Conservation (phyloP, 2,329 filamentous ascomycete genomes). For the Arthrobotrys iridis region DNA sequence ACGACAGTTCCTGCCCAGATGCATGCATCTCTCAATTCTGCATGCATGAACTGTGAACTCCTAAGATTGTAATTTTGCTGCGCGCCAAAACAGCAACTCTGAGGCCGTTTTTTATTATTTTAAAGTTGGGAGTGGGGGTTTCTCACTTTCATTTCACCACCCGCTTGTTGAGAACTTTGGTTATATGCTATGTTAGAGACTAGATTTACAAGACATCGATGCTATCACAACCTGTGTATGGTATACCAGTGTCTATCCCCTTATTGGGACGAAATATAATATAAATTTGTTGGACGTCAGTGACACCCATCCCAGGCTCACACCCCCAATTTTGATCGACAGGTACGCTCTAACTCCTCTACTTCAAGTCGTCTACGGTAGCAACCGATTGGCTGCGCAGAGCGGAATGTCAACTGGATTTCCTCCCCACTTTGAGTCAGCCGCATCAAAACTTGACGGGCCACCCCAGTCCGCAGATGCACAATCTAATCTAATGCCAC, state of each 20-base stretch:
- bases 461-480: slow-evolving; percentile 5
- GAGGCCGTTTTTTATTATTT: background rate
- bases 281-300: no score
- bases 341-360: background rate
- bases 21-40: background rate
- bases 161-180: background rate
- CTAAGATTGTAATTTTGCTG: background rate
- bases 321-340: slow-evolving; percentile 6
- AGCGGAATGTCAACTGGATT: background rate
- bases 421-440: slow-evolving; percentile 21
- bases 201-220: no score
- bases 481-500: slow-evolving; percentile 33
- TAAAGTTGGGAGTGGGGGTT: slow-evolving; percentile 1
- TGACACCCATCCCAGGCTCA: background rate
- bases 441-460: slow-evolving; percentile 22
- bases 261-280: no score
- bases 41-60: background rate
- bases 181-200: no score
- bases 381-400: slow-evolving; percentile 26
- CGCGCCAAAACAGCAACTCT: slow-evolving; percentile 2
- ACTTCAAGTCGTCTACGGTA: background rate
- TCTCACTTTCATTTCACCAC: background rate
- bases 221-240: no score
- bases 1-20: background rate
- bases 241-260: no score